Base-by-base conservation (phyloP, 1,139 yeast genomes). In the Taphrina deformans region DNA sequence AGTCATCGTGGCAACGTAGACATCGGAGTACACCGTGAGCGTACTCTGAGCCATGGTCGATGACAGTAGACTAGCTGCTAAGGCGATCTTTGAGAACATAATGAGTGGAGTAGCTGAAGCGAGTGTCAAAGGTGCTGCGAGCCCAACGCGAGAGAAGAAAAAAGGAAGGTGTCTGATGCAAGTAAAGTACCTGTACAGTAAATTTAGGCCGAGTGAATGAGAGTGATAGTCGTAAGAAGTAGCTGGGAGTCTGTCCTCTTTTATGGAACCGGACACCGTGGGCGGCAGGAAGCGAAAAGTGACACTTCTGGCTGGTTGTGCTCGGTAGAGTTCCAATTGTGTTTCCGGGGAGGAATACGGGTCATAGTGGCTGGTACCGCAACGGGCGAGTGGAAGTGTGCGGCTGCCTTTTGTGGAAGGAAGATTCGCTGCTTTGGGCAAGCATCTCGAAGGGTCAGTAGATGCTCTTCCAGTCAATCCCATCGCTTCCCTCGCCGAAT, bases 41-140 rank as follows among this genome's bases (percentile, higher is more conserved):
- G 48, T 38, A 23, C 35, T 40, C 35, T 53, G 58, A 10, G 58
- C 58, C 29, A 24, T 12, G 29, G 46, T 27, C 14, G 58, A 23
- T 14, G 46, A 23, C 45, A 53, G 46, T 35, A 53, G 46, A 40
- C 48, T 26, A n/a, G 58, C 48, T n/a, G 58, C 58, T 14, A 51
- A 24, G 44, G 29, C 40, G 23, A 35, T 10, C 38, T 53, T 35
- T 46, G 27, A n/a, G 21, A 53, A 21, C 55, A 51, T 51, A n/a
- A n/a, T 27, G 33, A 44, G 24, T 23, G 48, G 7, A 23, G 5
- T 2, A 44, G 27, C 18, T 10, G 24, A 23, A 44, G 26, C 48
- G 48, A 44, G 27, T 21, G 48, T 44, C n/a, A n/a, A n/a, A 14
- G 41, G 41, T 14, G 41, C 18, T n/a, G 18, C 6, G 41, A 38